A percentile compares a stretch with the other conserved stretches of the same genome.
Conservation (phyloP, 176 grass and related monocot genomes). For the Themeda triandra region DNA sequence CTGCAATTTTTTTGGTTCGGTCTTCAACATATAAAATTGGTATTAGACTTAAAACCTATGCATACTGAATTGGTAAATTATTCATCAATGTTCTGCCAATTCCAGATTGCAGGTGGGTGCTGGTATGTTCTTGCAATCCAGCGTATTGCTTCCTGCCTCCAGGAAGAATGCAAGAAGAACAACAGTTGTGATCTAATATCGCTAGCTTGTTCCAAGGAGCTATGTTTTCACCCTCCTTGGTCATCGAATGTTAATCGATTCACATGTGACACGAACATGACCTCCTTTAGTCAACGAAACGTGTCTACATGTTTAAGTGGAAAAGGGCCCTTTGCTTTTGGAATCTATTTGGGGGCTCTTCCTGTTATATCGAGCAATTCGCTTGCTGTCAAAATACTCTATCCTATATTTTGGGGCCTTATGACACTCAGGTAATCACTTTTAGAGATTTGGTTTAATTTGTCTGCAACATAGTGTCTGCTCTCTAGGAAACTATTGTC, state of each 20-base stretch:
- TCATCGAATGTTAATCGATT: slow-evolving; percentile 36
- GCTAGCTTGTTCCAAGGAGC: slow-evolving; percentile 56
- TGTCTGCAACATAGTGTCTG: not conserved
- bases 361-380: slow-evolving; percentile 94
- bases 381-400: slow-evolving; percentile 84
- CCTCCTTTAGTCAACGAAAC: slow-evolving; percentile 48
- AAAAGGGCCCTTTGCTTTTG: slow-evolving; percentile 58
- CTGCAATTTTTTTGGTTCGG: not conserved
- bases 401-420: slow-evolving; percentile 98
- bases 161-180: slow-evolving; percentile 57
- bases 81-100: not conserved
- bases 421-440: slow-evolving; percentile 87
- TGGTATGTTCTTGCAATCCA: slow-evolving; percentile 99
- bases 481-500: too few species aligned
- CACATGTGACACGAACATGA: slow-evolving; percentile 47
- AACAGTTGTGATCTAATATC: slow-evolving; percentile 68
- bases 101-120: slow-evolving; percentile 87
- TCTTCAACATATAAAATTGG: not conserved
- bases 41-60: not conserved
- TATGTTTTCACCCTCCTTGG: slow-evolving; percentile 44
- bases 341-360: slow-evolving; percentile 84
- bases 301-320: slow-evolving; percentile 58
- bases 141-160: slow-evolving; percentile 71
- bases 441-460: not conserved
- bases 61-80: not conserved